Evolutionary conservation across 108 stramenopile species (phyloP).

Genomic region (Aurantiochytrium sp.): DNA sequence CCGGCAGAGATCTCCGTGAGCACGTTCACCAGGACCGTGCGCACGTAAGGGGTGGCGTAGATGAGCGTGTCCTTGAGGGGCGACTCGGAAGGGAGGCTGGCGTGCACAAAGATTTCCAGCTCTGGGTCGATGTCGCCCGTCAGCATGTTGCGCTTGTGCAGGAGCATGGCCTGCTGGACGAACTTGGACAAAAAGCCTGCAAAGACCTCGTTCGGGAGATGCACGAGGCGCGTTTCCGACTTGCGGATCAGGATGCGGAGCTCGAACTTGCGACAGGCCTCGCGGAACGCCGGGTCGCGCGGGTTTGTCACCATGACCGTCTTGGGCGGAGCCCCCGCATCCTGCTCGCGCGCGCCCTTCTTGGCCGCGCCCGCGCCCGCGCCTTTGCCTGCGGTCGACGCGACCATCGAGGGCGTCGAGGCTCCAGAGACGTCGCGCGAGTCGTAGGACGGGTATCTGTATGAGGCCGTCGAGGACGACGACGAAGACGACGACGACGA

Average conservation of each 20-base stretch:
- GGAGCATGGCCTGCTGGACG: neutral
- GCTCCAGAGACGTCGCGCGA: neutral
- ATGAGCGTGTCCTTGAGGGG: neutral
- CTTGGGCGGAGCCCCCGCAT: too few relatives aligned
- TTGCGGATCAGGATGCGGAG: neutral
- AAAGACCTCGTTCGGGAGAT: neutral
- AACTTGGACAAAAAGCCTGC: constrained; percentile 24
- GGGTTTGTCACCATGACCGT: neutral
- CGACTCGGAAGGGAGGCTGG: neutral
- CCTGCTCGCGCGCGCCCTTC: too few relatives aligned
- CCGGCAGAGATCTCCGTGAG: neutral
- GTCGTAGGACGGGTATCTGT: neutral
- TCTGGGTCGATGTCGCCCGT: neutral
- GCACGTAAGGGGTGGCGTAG: constrained; percentile 8
- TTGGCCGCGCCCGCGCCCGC: too few relatives aligned
- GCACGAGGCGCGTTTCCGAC: neutral
- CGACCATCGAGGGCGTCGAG: neutral
- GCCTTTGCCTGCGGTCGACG: too few relatives aligned
- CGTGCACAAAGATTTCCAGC: constrained; percentile 24
- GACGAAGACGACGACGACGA: neutral
- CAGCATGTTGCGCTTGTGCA: neutral
- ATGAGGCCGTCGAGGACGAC: neutral
- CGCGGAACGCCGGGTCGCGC: neutral
- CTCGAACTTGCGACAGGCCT: neutral
- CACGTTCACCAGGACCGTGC: constrained; percentile 26